Evolutionary conservation across 208 protist genomes (phyloP).

Genomic region (Ichthyophonus hoferi): DNA sequence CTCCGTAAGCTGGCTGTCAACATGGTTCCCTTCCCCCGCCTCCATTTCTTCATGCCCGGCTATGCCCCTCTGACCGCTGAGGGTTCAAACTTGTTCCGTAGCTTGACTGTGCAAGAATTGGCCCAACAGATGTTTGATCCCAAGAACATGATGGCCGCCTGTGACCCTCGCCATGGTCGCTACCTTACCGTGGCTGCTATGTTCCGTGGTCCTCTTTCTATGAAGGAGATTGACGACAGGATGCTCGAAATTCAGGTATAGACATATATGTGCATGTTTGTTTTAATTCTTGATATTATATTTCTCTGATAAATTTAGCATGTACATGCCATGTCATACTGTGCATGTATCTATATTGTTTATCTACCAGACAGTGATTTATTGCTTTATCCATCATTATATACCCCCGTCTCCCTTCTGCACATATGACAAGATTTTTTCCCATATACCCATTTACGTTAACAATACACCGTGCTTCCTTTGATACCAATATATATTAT

Average conservation of each 20-base stretch:
- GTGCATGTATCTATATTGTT: too few relatives aligned
- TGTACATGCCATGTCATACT: too few relatives aligned
- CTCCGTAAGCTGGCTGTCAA: slow-evolving; percentile 93
- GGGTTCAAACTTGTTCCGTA: slow-evolving; percentile 71
- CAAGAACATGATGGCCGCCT: slow-evolving; percentile 96
- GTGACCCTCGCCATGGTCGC: slow-evolving; percentile 77
- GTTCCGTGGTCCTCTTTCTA: slow-evolving; percentile 79
- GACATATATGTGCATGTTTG: too few relatives aligned
- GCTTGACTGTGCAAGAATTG: slow-evolving; percentile 82
- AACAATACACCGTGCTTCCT: too few relatives aligned
- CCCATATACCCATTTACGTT: too few relatives aligned
- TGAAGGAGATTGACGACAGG: slow-evolving; percentile 93
- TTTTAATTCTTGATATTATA: too few relatives aligned
- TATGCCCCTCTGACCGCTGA: slow-evolving; percentile 85
- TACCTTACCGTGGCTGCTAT: slow-evolving; percentile 70
- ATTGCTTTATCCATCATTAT: too few relatives aligned
- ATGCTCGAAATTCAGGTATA: slow-evolving; percentile 78
- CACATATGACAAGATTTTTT: too few relatives aligned
- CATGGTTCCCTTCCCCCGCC: slow-evolving; percentile 93
- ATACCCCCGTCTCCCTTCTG: too few relatives aligned
- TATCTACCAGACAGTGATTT: too few relatives aligned
- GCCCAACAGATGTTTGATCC: slow-evolving; percentile 94
- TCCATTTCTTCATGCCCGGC: slow-evolving; percentile 96
- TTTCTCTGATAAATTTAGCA: too few relatives aligned
- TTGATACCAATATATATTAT: too few relatives aligned